phyloP scores from a whole-genome alignment of 495 filamentous ascomycete genomes.

The Xylaria acuta region DNA sequence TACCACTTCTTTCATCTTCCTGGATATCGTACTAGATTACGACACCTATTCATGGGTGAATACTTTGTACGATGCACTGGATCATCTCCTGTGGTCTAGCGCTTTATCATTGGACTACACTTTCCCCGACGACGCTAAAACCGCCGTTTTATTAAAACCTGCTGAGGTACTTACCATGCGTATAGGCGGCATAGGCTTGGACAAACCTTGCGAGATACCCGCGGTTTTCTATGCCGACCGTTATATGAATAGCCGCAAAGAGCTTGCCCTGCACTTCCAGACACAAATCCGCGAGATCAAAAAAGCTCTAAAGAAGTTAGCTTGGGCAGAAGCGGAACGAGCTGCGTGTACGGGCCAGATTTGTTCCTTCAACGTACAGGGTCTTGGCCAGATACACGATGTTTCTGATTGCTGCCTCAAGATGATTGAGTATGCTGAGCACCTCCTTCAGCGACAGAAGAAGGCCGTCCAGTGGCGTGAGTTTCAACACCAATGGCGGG shows the following conservation, averaged over 20 bases:
- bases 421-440: conserved; percentile 32
- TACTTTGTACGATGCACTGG: conserved; percentile 76
- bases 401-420: conserved; percentile 31
- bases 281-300: conserved; percentile 41
- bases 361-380: conserved; percentile 32
- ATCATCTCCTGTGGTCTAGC: conserved; percentile 67
- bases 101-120: conserved; percentile 35
- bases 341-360: conserved; percentile 31
- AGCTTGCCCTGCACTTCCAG: conserved; percentile 54
- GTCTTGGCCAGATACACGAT: conserved; percentile 30
- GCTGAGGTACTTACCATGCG: conserved; percentile 73
- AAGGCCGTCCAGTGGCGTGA: conserved; percentile 38
- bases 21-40: conserved; percentile 40
- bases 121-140: conserved; percentile 53
- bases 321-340: conserved; percentile 7
- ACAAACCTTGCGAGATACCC: conserved; percentile 68
- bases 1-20: conserved; percentile 48
- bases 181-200: conserved; percentile 53
- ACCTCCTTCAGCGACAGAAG: conserved; percentile 33
- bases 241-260: conserved; percentile 67
- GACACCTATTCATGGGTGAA: conserved; percentile 38
- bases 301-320: conserved; percentile 22
- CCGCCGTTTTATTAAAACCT: conserved; percentile 58
- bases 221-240: conserved; percentile 77
- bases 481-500: conserved; percentile 27